Evolutionary conservation across 225 moss, liverwort and hornwort genomes (phyloP), one percentile per base, ranked within the genome.

Genomic region (Lunularia cruciata): DNA sequence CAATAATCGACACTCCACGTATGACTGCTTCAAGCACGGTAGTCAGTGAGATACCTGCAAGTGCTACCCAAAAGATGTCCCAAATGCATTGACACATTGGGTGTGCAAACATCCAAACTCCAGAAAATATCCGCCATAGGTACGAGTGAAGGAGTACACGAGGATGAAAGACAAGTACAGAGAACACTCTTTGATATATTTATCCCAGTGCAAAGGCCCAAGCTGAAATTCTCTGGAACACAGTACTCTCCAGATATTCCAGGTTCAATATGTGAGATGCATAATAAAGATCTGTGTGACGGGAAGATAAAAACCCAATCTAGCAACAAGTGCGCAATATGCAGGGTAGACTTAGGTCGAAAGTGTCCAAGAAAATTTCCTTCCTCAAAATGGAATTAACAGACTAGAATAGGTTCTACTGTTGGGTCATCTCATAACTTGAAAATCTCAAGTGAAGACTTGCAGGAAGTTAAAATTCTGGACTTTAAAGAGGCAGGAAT

Each of bases 321-420:
- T 6, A 25, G 22, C 22, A 2, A 4, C 22, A 20, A 4, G 11
- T 40, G 39, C 10, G 26, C 2, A 20, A 6, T 9, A 12, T 25
- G 13, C 15, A 31, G 10, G 26, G 3, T 12, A 9, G 31, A 39
- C 22, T 61, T 13, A 6, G 18, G 20, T 22, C 26, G 38, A 25
- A 39, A n/a, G 39, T 2, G 54, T 26, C 23, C 25, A 26, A 18
- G 40, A 61, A 18, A 61, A 38, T 40, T 40, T 61, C 39, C 39
- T 64, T 31, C 45, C 63, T 45, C 28, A 43, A 60, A 20, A 13
- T 40, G 20, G 22, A 13, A 63, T 27, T 37, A 43, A 63, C 42
- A 42, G 42, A 63, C 63, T 63, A 23, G 16, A 28, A 16, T 26
- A 30, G 43, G 28, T 28, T 63, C 43, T 45, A 42, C 63, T 27